Evolutionary conservation across 768 basidiomycete genomes (phyloP).

Genomic region (Brasilioporus rufonigricans): DNA sequence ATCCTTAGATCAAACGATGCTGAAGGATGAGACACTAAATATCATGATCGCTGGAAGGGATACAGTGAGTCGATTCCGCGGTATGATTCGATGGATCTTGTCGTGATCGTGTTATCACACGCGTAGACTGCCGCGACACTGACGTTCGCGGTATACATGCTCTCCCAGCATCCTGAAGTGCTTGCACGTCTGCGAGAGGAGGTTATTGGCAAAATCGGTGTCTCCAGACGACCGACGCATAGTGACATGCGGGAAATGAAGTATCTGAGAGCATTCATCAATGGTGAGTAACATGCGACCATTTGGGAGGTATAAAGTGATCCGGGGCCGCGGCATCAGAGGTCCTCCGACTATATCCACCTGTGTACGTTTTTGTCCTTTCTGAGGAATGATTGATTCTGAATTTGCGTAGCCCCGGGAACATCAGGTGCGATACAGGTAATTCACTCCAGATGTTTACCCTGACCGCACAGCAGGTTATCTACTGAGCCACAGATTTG

Average conservation of each 20-base stretch:
- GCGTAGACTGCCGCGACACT: slow-evolving; percentile 32
- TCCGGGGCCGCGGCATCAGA: slow-evolving; percentile 14
- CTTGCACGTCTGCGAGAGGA: slow-evolving; percentile 51
- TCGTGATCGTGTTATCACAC: not conserved
- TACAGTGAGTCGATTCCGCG: slow-evolving; percentile 34
- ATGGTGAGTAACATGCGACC: slow-evolving; percentile 39
- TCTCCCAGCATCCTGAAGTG: slow-evolving; percentile 52
- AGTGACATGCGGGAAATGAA: slow-evolving; percentile 62
- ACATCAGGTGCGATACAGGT: slow-evolving; percentile 17
- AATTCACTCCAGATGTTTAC: too few species aligned
- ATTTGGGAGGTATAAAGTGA: not conserved
- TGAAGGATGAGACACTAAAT: slow-evolving; percentile 29
- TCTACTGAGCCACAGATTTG: slow-evolving; percentile 13
- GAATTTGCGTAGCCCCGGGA: slow-evolving; percentile 18
- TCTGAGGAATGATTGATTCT: not conserved
- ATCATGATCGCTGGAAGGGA: slow-evolving; percentile 38
- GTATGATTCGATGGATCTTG: not conserved
- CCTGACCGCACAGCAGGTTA: slow-evolving; percentile 14
- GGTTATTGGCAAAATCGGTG: slow-evolving; percentile 51
- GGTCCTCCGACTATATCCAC: slow-evolving; percentile 32
- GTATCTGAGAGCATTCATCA: slow-evolving; percentile 62
- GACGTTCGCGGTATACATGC: slow-evolving; percentile 40
- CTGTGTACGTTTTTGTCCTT: slow-evolving; percentile 21
- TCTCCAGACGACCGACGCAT: slow-evolving; percentile 45
- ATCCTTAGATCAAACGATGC: slow-evolving; percentile 17